phyloP scores from a whole-genome alignment of 2,329 filamentous ascomycete species.

The Thielaviopsis ethacetica region DNA sequence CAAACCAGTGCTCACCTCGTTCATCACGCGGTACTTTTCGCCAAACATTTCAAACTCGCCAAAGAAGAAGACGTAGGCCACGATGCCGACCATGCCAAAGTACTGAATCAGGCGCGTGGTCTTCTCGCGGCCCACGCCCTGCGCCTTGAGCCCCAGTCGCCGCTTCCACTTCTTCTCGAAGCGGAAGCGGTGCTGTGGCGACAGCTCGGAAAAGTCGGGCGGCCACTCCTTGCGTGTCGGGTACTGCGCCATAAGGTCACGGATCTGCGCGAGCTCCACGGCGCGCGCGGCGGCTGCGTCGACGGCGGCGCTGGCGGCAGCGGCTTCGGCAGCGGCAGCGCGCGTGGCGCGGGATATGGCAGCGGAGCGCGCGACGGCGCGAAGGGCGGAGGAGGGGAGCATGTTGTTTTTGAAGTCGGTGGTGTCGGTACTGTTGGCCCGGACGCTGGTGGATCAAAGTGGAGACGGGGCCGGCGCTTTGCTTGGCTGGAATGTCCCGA shows the following conservation, averaged over 20 bases:
- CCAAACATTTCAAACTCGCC: constrained; percentile 29
- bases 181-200: constrained; percentile 55
- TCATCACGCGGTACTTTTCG: constrained; percentile 25
- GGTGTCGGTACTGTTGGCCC: too few relatives aligned
- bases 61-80: constrained; percentile 25
- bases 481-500: too few relatives aligned
- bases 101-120: constrained; percentile 49
- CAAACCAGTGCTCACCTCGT: constrained; percentile 20
- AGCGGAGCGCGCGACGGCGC: background rate
- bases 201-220: constrained; percentile 55
- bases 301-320: background rate
- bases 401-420: background rate
- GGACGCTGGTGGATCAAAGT: too few relatives aligned
- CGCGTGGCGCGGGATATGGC: constrained; percentile 16
- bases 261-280: background rate
- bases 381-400: background rate
- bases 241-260: constrained; percentile 36
- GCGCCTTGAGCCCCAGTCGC: constrained; percentile 43
- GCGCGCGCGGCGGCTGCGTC: constrained; percentile 5
- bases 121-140: constrained; percentile 48
- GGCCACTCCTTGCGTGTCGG: constrained; percentile 61
- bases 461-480: too few relatives aligned
- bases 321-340: constrained; percentile 2
- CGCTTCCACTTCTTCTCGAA: constrained; percentile 68
- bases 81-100: constrained; percentile 21